These are phyloP conservation scores for Eremochloa ophiuroides DNA, from an alignment of 176 grass and related monocot genomes.

Conservation along the genomic window DNA sequence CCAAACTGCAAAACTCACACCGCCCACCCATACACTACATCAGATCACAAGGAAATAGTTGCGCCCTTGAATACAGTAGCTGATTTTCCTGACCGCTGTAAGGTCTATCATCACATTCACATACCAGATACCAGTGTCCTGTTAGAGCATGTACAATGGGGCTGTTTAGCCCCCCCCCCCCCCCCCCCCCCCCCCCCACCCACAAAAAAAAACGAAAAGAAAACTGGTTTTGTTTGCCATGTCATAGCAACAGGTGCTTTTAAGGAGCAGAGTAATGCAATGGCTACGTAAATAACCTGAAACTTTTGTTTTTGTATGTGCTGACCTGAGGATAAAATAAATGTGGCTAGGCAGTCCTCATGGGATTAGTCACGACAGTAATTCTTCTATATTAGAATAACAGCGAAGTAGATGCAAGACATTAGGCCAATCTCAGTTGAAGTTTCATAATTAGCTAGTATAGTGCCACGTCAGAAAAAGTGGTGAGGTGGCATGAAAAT, in stretches of 20 bases:
- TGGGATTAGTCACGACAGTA: background rate
- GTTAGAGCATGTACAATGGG: background rate
- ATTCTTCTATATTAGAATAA: background rate
- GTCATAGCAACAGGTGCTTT: background rate
- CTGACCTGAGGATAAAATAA: background rate
- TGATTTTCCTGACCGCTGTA: constrained; percentile 10
- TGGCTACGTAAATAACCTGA: no score
- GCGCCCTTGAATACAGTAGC: background rate
- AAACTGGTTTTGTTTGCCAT: background rate
- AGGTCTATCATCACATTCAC: background rate
- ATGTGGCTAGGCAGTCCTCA: no score
- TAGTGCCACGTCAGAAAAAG: background rate
- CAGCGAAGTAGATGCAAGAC: background rate
- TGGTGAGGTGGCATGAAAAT: no score
- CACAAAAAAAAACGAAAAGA: no score
- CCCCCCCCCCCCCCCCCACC: no score
- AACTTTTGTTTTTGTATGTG: background rate
- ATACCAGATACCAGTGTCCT: background rate
- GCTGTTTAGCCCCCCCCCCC: no score
- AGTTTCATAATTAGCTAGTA: background rate
- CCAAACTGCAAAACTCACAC: no score
- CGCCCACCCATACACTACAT: no score
- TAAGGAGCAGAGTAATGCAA: no score
- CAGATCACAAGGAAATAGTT: background rate
- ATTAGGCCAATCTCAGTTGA: background rate